Base-by-base conservation (phyloP, 148 eudicot species). In the Rhododendron williamsianum region DNA sequence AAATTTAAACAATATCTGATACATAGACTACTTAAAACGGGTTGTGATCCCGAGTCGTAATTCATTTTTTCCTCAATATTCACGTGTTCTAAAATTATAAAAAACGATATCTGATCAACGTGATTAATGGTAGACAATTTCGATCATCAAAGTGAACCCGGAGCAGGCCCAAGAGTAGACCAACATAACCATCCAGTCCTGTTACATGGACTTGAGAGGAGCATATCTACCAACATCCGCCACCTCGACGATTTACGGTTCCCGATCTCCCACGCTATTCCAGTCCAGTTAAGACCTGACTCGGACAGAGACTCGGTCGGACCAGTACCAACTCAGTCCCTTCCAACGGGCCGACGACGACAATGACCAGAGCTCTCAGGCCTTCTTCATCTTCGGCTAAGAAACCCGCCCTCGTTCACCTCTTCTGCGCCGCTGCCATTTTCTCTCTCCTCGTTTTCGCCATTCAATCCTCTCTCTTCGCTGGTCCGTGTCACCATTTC, bases 371-470 rank as follows among this genome's bases (percentile, higher is more conserved):
- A 60, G 4, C 60, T 84, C 35, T 11, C 41, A 84, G 81, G 36
- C 7, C 86, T 15, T 43, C 85, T n/a, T 45, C 85, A 13, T 45
- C 60, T 6, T 46, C 84, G 4, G 43, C 78, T 18, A 67, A 88
- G 86, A 65, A 87, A 74, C 91, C 89, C n/a, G 80, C 92, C 48
- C 74, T 91, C 54, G 82, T 91, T 48, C 93, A 91, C 80, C 92
- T 95, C 43, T 86, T 95, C 56, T 91, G 86, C 80, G 93, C 91
- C 15, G 92, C 93, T 48, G 92, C 91, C 60, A 51, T 90, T 79
- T 93, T 94, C 90, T 92, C 91, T 82, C 89, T 95, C 92, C 49
- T 94, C 78, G 77, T 95, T 74, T 91, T 93, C 90, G 87, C 88
- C 87, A 84, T 93, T 35, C 95, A 93, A 78, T 90, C 93, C 83